Base-by-base conservation (phyloP, 345 rosid species). In the Acer campestre region DNA sequence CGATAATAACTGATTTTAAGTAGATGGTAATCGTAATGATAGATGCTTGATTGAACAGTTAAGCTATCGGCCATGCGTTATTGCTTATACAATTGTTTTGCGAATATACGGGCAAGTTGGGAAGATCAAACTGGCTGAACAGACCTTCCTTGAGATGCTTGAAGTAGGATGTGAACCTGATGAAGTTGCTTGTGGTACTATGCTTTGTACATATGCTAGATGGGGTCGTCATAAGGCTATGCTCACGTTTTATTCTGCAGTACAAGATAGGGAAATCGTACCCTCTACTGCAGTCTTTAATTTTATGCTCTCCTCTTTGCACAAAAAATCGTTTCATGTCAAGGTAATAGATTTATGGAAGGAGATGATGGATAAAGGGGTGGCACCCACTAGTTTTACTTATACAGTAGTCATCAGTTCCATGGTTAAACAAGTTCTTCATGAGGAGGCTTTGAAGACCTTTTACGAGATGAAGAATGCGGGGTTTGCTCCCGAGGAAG, bases 161-260 rank as follows among this genome's bases (percentile, higher is more conserved):
- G 93, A 95, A 81, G 90, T 79, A 0, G 97, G 97, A 61, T 92
- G 95, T 71, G 98, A 95, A 79, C 94, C 98, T 0, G 98, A 95
- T 79, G 92, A 89, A 76, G 90, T 95, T 75, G 98, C 98, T 81
- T 95, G 95, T 70, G 98, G 98, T 72, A 93, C 98, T 8, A 90
- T 95, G 94, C 74, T 95, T 71, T 95, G 98, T 83, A 81, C 95
- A 6, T 95, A 95, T 79, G 98, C 98, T 5, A 88, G 98, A 84
- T 95, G 98, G 98, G 98, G 97, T 27, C 88, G 85, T 42, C 98
- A 92, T 75, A 88, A 83, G 71, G 91, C 95, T 59, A 93, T 95
- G 98, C 56, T 89, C 73, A 85, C 92, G 0, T 92, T 93, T 80
- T 86, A 86, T 81, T 85, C 94, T 70, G 98, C 97, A 10, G 85